Conservation (phyloP, 345 rosid genomes). For the Excoecaria agallocha region DNA sequence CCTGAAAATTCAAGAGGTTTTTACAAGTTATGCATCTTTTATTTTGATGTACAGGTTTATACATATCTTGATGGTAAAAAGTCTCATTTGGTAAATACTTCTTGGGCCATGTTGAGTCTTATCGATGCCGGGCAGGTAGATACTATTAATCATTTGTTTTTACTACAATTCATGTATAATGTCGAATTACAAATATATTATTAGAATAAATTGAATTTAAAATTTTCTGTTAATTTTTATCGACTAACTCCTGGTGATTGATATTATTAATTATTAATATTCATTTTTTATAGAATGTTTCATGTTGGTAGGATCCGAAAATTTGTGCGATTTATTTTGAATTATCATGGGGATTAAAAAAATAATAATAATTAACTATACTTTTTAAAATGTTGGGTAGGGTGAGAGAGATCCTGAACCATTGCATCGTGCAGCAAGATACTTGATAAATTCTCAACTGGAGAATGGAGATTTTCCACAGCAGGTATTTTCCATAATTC, state of each 20-base stretch:
- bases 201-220: too few species aligned
- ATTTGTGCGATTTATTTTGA: too few species aligned
- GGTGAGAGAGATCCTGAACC: conserved; percentile 24
- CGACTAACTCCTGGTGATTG: too few species aligned
- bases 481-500: conserved; percentile 8
- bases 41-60: conserved; percentile 41
- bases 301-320: too few species aligned
- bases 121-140: conserved; percentile 65
- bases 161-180: too few species aligned
- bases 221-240: too few species aligned
- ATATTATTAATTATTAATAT: too few species aligned
- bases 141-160: neutral
- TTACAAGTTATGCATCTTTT: neutral
- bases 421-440: conserved; percentile 29
- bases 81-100: conserved; percentile 59
- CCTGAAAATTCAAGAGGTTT: neutral
- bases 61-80: conserved; percentile 49
- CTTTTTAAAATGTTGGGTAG: neutral
- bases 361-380: too few species aligned
- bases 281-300: too few species aligned
- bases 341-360: too few species aligned
- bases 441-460: conserved; percentile 28
- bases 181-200: too few species aligned
- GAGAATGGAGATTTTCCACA: conserved; percentile 40
- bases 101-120: conserved; percentile 64